Conservation (phyloP, 177 flowering plant species). For the Vitis hybrid region DNA sequence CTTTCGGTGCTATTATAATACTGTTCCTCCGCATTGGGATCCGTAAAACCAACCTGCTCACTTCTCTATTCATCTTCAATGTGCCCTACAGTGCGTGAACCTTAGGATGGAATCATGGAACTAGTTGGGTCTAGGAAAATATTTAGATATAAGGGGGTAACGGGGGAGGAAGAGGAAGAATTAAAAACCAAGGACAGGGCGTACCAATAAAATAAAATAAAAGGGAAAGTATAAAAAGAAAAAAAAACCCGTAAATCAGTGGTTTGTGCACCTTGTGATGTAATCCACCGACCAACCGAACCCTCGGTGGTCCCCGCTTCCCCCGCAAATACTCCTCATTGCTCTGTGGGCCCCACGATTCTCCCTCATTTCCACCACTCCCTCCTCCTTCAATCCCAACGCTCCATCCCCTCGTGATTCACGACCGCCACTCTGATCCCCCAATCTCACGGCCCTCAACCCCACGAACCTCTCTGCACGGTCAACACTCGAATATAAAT, state of each 20-base stretch:
- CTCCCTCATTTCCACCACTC: slow-evolving; percentile 19
- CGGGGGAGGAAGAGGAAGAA: too few relatives aligned
- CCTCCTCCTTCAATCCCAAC: neutral
- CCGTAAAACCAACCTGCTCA: too few relatives aligned
- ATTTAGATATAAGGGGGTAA: too few relatives aligned
- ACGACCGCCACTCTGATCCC: slow-evolving; percentile 4
- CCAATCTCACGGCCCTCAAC: neutral
- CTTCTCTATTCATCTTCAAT: too few relatives aligned
- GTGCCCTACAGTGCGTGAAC: too few relatives aligned
- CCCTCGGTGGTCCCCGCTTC: slow-evolving; percentile 14
- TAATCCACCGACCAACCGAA: slow-evolving; percentile 26
- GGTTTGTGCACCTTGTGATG: slow-evolving; percentile 13
- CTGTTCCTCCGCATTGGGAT: too few relatives aligned
- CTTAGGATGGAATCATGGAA: too few relatives aligned
- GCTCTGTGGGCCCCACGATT: slow-evolving; percentile 14
- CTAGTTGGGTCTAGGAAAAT: too few relatives aligned
- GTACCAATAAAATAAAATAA: too few relatives aligned
- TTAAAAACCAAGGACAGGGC: too few relatives aligned
- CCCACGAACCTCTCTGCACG: neutral
- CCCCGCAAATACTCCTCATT: neutral
- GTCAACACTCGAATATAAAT: neutral
- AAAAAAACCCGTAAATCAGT: neutral
- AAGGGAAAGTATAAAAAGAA: too few relatives aligned
- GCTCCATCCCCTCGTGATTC: neutral
- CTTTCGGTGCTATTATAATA: too few relatives aligned